These are phyloP conservation scores for Kodamaea plutei DNA, from an alignment of 1,139 yeast genomes.

Conservation along the genomic window DNA sequence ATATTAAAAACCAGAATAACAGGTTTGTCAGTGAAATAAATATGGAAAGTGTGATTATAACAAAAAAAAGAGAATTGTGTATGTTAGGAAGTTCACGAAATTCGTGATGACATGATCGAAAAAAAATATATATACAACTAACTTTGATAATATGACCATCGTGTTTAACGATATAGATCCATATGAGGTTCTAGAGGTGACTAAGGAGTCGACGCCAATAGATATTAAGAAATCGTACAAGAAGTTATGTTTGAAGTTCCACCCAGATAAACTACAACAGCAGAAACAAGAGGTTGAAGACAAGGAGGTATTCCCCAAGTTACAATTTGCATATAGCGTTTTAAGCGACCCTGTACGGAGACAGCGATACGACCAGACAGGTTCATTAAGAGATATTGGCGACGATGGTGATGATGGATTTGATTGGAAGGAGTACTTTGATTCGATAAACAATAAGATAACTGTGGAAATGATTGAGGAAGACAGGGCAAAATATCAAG, in stretches of 20 bases:
- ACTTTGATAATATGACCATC: slow-evolving; percentile 33
- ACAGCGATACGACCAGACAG: slow-evolving; percentile 62
- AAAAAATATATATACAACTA: too few relatives aligned
- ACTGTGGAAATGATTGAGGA: slow-evolving; percentile 72
- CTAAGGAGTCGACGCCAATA: slow-evolving; percentile 38
- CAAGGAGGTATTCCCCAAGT: slow-evolving; percentile 53
- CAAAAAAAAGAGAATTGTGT: too few relatives aligned
- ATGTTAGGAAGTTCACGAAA: too few relatives aligned
- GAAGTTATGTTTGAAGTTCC: slow-evolving; percentile 61
- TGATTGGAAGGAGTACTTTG: slow-evolving; percentile 66
- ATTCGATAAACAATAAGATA: slow-evolving; percentile 53
- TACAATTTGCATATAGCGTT: slow-evolving; percentile 74
- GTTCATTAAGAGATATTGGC: slow-evolving; percentile 48
- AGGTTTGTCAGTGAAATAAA: slow-evolving; percentile 4
- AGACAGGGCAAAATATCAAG: slow-evolving; percentile 62
- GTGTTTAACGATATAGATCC: slow-evolving; percentile 63
- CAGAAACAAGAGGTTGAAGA: slow-evolving; percentile 21
- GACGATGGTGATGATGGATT: slow-evolving; percentile 39
- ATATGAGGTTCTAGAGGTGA: slow-evolving; percentile 53
- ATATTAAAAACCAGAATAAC: too few relatives aligned
- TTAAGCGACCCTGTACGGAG: slow-evolving; percentile 57
- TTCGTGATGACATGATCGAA: too few relatives aligned
- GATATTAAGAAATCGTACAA: slow-evolving; percentile 72
- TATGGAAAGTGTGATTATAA: not conserved
- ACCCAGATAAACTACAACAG: slow-evolving; percentile 71